Evolutionary conservation across 176 grass and related monocot species (phyloP).

Genomic region (Alopecurus myosuroides): DNA sequence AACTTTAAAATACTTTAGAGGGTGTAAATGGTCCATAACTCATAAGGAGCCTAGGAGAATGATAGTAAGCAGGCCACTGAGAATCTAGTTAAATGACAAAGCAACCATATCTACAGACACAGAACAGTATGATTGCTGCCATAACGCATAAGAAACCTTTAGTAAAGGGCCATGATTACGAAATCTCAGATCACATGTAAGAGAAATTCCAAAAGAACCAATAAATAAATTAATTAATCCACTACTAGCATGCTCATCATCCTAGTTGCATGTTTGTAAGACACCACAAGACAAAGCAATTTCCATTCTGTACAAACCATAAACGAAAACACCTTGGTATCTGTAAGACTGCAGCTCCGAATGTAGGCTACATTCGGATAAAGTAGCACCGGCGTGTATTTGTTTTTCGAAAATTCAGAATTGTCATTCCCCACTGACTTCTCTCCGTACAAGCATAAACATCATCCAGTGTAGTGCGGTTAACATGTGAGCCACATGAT

Average conservation of each 20-base stretch:
- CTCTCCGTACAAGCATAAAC: too few species aligned
- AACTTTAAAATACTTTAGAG: neutral
- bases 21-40: neutral
- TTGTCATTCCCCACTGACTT: neutral
- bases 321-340: neutral
- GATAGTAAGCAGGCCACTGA: too few species aligned
- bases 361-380: neutral
- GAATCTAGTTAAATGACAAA: too few species aligned
- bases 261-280: neutral
- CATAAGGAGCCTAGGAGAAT: too few species aligned
- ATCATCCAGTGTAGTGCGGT: too few species aligned
- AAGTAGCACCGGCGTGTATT: neutral
- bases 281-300: neutral
- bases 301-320: neutral
- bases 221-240: neutral
- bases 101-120: too few species aligned
- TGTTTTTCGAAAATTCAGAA: neutral
- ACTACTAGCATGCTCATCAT: neutral
- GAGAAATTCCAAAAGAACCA: neutral
- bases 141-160: neutral
- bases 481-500: neutral
- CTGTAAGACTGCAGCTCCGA: neutral
- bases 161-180: neutral
- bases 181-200: neutral
- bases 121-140: neutral